Conservation (phyloP, 345 rosid genomes). For the Lepidium sativum region DNA sequence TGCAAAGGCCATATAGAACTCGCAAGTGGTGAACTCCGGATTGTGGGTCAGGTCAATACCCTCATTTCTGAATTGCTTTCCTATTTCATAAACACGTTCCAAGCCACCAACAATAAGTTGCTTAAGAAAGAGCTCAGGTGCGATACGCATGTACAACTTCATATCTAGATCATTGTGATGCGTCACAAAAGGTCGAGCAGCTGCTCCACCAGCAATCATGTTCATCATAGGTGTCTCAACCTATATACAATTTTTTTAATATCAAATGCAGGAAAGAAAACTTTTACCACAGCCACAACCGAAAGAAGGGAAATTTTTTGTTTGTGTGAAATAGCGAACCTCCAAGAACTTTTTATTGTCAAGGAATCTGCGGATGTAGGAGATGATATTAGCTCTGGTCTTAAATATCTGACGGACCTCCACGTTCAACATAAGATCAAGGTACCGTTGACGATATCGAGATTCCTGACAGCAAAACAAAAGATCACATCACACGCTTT, state of each 20-base stretch:
- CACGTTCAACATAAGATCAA: conserved; percentile 75
- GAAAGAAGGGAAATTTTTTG: not conserved
- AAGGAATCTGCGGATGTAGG: conserved; percentile 60
- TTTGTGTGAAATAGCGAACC: conserved; percentile 31
- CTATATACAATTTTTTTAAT: conserved; percentile 19
- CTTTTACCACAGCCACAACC: not conserved
- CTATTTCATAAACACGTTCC: conserved; percentile 90
- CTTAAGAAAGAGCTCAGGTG: conserved; percentile 90
- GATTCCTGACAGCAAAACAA: conserved; percentile 60
- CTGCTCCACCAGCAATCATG: conserved; percentile 98
- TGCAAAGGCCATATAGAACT: conserved; percentile 97
- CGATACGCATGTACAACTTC: conserved; percentile 90
- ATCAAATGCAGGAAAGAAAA: not conserved
- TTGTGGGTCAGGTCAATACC: conserved; percentile 98
- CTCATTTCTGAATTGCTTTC: conserved; percentile 96
- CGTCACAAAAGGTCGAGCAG: conserved; percentile 92
- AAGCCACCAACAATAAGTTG: conserved; percentile 91
- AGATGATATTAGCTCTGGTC: conserved; percentile 57
- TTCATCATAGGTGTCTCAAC: conserved; percentile 99
- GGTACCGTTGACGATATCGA: conserved; percentile 86
- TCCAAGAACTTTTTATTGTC: conserved; percentile 65
- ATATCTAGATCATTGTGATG: conserved; percentile 88
- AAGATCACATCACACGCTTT: not conserved
- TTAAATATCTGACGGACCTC: conserved; percentile 73
- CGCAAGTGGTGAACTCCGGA: conserved; percentile 98